Conservation (phyloP, 176 grass and related monocot species). For the Aegilops umbellulata region DNA sequence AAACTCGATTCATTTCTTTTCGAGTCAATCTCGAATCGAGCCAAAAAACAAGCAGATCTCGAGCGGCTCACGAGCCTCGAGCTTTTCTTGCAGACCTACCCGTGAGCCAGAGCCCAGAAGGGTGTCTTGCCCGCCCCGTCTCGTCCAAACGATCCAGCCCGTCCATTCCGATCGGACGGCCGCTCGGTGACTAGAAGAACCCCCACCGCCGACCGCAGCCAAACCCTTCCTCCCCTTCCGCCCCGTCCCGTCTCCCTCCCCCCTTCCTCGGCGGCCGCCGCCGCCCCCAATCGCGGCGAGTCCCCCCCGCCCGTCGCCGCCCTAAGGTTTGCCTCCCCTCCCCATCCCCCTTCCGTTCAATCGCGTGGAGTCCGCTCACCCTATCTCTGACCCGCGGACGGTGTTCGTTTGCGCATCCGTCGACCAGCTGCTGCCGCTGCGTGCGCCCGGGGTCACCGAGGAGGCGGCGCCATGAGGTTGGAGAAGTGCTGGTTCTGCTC, state of each 20-base stretch:
- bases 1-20: no score
- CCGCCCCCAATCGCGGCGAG: background rate
- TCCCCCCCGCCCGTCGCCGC: background rate
- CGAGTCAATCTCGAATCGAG: no score
- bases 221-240: background rate
- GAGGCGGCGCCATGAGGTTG: constrained; percentile 72
- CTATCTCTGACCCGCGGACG: background rate
- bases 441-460: background rate
- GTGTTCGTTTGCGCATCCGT: background rate
- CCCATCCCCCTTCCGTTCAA: background rate
- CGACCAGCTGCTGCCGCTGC: background rate
- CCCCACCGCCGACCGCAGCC: background rate
- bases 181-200: background rate
- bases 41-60: no score
- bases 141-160: background rate
- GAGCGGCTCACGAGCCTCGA: no score
- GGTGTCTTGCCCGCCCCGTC: background rate
- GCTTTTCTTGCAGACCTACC: no score
- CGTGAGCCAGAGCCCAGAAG: no score
- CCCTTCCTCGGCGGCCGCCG: background rate
- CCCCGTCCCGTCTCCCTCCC: background rate
- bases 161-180: background rate
- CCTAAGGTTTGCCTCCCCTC: background rate
- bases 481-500: constrained; percentile 99
- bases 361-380: background rate